phyloP scores from a whole-genome alignment of 257 asterid species.

The Solanum piurae region DNA sequence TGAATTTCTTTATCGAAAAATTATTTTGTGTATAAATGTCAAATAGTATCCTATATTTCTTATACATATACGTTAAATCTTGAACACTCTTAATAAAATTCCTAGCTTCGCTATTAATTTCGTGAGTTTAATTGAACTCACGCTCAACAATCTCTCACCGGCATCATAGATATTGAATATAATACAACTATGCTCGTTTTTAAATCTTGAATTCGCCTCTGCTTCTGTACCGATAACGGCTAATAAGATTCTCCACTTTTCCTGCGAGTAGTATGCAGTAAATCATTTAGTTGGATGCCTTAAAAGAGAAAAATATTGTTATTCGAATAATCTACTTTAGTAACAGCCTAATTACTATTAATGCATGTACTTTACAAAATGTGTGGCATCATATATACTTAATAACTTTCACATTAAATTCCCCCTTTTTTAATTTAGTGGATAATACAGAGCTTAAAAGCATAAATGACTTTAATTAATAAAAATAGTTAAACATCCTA shows the following conservation, averaged over 20 bases:
- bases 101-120: rapidly evolving
- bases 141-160: background rate
- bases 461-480: background rate
- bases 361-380: background rate
- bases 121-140: background rate
- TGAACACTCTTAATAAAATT: background rate
- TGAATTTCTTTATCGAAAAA: background rate
- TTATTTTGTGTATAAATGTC: background rate
- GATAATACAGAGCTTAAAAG: background rate
- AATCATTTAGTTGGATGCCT: background rate
- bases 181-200: background rate
- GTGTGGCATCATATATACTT: background rate
- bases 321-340: background rate
- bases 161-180: background rate
- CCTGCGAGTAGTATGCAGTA: background rate
- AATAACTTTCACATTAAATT: background rate
- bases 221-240: background rate
- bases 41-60: background rate
- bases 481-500: background rate
- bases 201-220: background rate
- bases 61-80: background rate
- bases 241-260: background rate
- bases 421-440: background rate
- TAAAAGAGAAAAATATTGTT: background rate
- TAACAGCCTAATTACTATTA: background rate